Conservation (phyloP, 768 basidiomycete genomes). For the Boletus subparvulus region DNA sequence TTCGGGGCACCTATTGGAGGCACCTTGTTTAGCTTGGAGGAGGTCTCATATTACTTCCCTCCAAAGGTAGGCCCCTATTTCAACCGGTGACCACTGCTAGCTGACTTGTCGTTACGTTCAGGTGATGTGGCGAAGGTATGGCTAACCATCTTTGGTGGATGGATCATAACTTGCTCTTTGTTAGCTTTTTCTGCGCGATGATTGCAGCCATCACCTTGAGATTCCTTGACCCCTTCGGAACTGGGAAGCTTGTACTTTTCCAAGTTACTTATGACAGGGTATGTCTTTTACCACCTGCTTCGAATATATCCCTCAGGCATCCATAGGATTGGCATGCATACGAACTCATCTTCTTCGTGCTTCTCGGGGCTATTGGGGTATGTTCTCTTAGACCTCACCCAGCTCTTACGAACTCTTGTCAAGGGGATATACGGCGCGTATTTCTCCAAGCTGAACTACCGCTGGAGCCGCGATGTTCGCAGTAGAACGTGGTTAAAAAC, state of each 20-base stretch:
- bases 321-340: constrained; percentile 90
- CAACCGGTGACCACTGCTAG: not conserved
- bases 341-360: constrained; percentile 80
- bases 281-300: not conserved
- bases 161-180: constrained; percentile 14
- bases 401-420: constrained; percentile 8
- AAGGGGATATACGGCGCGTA: constrained; percentile 93
- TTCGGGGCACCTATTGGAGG: constrained; percentile 97
- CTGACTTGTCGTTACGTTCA: constrained; percentile 24
- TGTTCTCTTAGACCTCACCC: constrained; percentile 22
- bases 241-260: constrained; percentile 90
- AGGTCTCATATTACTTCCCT: constrained; percentile 96
- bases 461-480: constrained; percentile 83
- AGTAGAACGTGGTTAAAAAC: constrained; percentile 75
- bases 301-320: constrained; percentile 1
- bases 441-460: constrained; percentile 88
- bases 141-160: not conserved
- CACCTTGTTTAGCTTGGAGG: constrained; percentile 89
- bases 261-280: constrained; percentile 89
- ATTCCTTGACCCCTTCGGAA: constrained; percentile 94
- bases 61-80: constrained; percentile 59
- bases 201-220: constrained; percentile 93
- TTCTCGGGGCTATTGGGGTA: constrained; percentile 90
- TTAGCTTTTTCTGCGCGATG: constrained; percentile 96
- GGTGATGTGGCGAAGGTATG: constrained; percentile 93